These are phyloP conservation scores for Schoenoplectus tabernaemontani DNA, from an alignment of 202 grass and related monocot species.

Conservation along the genomic window DNA sequence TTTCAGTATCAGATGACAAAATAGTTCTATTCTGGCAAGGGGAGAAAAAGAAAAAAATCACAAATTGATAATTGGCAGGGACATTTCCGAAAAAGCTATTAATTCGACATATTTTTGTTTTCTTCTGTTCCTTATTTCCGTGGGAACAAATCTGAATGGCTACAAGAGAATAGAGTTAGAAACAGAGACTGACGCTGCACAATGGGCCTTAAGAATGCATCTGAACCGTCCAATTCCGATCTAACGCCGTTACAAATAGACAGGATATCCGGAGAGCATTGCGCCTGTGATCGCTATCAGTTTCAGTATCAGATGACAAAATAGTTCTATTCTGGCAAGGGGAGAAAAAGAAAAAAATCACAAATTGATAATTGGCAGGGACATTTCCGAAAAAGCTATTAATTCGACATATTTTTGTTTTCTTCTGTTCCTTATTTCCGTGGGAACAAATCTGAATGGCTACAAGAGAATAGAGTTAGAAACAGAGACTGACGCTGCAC, in stretches of 20 bases:
- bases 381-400: not conserved
- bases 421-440: not conserved
- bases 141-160: not conserved
- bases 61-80: not conserved
- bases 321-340: no score
- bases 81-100: not conserved
- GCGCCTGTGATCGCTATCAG: not conserved
- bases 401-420: not conserved
- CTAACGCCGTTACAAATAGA: not conserved
- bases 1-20: no score
- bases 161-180: constrained; percentile 17
- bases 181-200: not conserved
- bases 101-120: not conserved
- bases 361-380: not conserved
- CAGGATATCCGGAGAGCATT: not conserved
- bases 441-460: not conserved
- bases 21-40: no score
- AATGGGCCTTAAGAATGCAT: not conserved
- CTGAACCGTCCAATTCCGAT: not conserved
- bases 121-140: not conserved
- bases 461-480: constrained; percentile 17
- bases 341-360: not conserved
- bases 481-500: not conserved
- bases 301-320: no score
- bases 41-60: not conserved